Conservation (phyloP, 1,284 basidiomycete genomes). For the Pseudozyma pruni region DNA sequence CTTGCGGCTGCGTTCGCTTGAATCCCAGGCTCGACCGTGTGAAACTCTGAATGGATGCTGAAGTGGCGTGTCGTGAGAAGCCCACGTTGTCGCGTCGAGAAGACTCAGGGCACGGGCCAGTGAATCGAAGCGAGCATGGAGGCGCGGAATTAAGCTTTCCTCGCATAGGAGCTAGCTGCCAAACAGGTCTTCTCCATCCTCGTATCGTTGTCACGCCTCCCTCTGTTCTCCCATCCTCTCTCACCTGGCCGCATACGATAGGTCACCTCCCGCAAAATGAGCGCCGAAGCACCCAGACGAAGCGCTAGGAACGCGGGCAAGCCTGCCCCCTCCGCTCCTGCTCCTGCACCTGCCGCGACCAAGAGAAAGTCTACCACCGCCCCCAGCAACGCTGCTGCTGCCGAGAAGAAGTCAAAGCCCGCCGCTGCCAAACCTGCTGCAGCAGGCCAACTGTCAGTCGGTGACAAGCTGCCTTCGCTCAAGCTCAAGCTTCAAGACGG, state of each 20-base stretch:
- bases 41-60: too few relatives aligned
- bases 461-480: slow-evolving; percentile 80
- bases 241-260: too few relatives aligned
- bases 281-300: slow-evolving; percentile 22
- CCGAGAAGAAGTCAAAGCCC: slow-evolving; percentile 31
- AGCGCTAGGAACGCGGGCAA: slow-evolving; percentile 37
- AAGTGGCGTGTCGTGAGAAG: not conserved
- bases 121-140: slow-evolving; percentile 1
- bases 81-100: slow-evolving; percentile 1
- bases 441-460: slow-evolving; percentile 73
- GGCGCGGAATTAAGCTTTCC: slow-evolving; percentile 1
- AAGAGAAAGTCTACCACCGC: slow-evolving; percentile 12
- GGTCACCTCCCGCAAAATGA: too few relatives aligned
- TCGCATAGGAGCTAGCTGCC: not conserved
- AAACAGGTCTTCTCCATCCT: too few relatives aligned
- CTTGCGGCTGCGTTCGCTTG: too few relatives aligned
- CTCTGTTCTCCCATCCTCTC: not conserved
- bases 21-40: too few relatives aligned
- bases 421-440: not conserved
- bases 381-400: not conserved
- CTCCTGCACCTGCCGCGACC: slow-evolving; percentile 10
- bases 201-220: too few relatives aligned
- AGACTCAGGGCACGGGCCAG: slow-evolving; percentile 5
- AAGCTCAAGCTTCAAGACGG: slow-evolving; percentile 72
- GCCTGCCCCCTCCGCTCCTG: slow-evolving; percentile 9